phyloP scores from a whole-genome alignment of 1,284 basidiomycete genomes.

The Leccinum subrobustum region DNA sequence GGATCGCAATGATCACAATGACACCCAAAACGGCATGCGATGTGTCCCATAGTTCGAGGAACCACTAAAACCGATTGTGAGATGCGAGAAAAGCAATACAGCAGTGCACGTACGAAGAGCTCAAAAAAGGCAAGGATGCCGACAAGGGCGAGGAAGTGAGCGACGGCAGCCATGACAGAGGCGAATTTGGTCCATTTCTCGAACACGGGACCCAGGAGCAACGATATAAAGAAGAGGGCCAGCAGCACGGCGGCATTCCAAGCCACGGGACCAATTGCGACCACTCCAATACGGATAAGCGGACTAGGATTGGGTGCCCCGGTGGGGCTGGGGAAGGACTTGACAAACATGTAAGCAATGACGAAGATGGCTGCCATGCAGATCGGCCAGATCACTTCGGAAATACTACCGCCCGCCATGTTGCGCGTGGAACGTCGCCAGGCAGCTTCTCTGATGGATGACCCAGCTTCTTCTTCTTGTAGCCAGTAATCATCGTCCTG shows the following conservation, averaged over 20 bases:
- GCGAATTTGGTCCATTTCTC: slow-evolving; percentile 86
- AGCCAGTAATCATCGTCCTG: slow-evolving; percentile 93
- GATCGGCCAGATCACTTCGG: slow-evolving; percentile 85
- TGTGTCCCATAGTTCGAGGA: slow-evolving; percentile 95
- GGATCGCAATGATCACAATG: slow-evolving; percentile 83
- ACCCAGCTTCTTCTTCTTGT: slow-evolving; percentile 97
- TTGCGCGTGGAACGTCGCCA: slow-evolving; percentile 86
- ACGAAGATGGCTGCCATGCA: slow-evolving; percentile 77
- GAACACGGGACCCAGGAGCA: slow-evolving; percentile 91
- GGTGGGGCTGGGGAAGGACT: slow-evolving; percentile 74
- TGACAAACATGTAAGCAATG: slow-evolving; percentile 89
- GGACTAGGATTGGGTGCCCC: slow-evolving; percentile 68
- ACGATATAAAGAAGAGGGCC: slow-evolving; percentile 84
- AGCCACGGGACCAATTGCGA: slow-evolving; percentile 91
- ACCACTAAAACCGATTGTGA: slow-evolving; percentile 64
- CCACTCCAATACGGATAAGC: slow-evolving; percentile 88
- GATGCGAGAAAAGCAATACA: slow-evolving; percentile 1
- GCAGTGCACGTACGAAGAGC: slow-evolving; percentile 74
- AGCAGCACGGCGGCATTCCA: slow-evolving; percentile 94
- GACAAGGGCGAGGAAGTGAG: slow-evolving; percentile 77
- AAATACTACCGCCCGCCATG: slow-evolving; percentile 85
- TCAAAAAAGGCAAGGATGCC: slow-evolving; percentile 91
- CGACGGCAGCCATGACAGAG: slow-evolving; percentile 86
- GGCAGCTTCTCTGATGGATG: slow-evolving; percentile 95
- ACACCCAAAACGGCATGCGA: slow-evolving; percentile 91